Percentiles rank a stretch among this genome's conserved stretches.
These are phyloP conservation scores for Pythium utonaiense DNA, from an alignment of 352 stramenopile genomes.

Conservation along the genomic window DNA sequence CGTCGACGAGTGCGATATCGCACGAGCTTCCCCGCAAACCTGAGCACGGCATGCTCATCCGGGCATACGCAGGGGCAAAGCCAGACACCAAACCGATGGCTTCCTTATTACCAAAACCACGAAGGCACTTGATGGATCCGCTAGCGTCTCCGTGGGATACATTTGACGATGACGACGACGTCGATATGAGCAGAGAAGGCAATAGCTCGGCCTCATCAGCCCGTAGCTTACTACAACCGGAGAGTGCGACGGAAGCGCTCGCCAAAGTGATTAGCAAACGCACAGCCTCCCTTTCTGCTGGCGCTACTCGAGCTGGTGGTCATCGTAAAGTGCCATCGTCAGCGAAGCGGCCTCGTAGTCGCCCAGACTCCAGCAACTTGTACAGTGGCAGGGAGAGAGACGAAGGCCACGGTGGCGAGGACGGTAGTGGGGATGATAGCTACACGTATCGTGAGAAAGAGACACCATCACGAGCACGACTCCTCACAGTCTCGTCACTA, in stretches of 20 bases:
- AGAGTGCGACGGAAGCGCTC: conserved; percentile 15
- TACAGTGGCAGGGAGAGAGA: neutral
- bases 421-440: neutral
- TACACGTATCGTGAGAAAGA: neutral
- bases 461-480: neutral
- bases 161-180: conserved; percentile 14
- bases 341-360: neutral
- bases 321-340: too few species aligned
- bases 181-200: neutral
- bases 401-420: neutral
- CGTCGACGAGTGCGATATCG: neutral
- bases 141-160: conserved; percentile 16
- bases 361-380: neutral
- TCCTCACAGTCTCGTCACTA: conserved; percentile 6
- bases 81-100: neutral
- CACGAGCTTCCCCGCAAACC: neutral
- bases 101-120: neutral
- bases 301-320: neutral
- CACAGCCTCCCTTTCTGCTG: conserved; percentile 3
- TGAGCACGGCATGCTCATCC: conserved; percentile 8
- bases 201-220: neutral
- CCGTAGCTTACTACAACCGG: conserved; percentile 3
- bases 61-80: neutral
- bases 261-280: conserved; percentile 16
- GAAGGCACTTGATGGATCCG: neutral